Percentiles rank a stretch among this genome's conserved stretches.
These are phyloP conservation scores for Malus orientalis DNA, from an alignment of 306 rosid species.

Conservation along the genomic window DNA sequence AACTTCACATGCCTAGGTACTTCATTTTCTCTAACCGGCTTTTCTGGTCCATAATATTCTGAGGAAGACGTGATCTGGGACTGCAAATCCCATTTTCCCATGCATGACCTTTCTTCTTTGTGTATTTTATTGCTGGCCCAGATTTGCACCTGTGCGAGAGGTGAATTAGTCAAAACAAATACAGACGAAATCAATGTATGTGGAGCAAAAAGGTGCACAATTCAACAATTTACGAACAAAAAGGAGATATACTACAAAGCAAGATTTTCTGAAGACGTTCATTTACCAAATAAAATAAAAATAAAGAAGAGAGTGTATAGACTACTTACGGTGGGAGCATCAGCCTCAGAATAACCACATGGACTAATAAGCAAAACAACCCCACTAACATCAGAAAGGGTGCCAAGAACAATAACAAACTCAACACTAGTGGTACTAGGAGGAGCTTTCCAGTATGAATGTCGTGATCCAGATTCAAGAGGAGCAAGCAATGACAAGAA, in stretches of 20 bases:
- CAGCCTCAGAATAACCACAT: conserved; percentile 87
- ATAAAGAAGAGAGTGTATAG: conserved; percentile 9
- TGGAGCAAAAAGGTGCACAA: neutral
- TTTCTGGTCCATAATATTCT: conserved; percentile 66
- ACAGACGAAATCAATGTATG: neutral
- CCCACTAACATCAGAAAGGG: conserved; percentile 87
- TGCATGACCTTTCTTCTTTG: conserved; percentile 82
- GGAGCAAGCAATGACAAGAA: conserved; percentile 83
- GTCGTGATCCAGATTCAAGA: conserved; percentile 43
- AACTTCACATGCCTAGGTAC: conserved; percentile 77
- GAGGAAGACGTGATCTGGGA: conserved; percentile 62
- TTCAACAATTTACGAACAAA: neutral
- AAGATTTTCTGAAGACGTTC: neutral
- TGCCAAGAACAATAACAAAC: conserved; percentile 66
- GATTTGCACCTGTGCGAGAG: conserved; percentile 72
- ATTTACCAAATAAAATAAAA: conserved; percentile 10
- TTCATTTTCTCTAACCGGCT: conserved; percentile 38
- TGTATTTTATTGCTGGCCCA: conserved; percentile 92
- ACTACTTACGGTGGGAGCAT: conserved; percentile 74
- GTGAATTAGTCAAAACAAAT: neutral
- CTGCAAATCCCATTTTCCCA: conserved; percentile 97
- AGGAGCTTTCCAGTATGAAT: conserved; percentile 96
- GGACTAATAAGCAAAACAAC: conserved; percentile 77
- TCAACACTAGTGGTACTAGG: conserved; percentile 57
- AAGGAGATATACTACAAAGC: neutral